These are phyloP conservation scores for Ailanthus altissimus DNA, from an alignment of 345 rosid genomes.

Conservation along the genomic window DNA sequence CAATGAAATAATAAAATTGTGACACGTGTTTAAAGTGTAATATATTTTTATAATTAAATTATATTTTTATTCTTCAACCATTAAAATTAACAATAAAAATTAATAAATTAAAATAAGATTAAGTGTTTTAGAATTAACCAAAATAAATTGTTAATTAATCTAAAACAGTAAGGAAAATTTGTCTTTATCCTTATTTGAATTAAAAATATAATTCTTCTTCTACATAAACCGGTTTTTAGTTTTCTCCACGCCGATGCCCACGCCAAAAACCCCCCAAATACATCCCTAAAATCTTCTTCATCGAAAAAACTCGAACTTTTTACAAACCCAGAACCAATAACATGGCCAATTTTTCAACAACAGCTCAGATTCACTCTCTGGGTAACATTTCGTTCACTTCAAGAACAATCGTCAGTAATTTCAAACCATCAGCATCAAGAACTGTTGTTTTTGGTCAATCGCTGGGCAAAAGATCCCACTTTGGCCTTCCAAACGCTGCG, in stretches of 20 bases:
- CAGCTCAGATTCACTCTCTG: conserved; percentile 69
- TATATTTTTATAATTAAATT: no score
- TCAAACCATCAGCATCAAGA: conserved; percentile 24
- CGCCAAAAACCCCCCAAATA: not conserved
- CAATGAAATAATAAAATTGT: no score
- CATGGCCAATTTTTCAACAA: conserved; percentile 69
- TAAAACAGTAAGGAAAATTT: no score
- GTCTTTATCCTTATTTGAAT: no score
- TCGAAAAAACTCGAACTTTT: not conserved
- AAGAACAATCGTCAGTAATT: conserved; percentile 21
- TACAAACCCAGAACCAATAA: not conserved
- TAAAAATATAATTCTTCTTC: not conserved
- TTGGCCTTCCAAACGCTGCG: conserved; percentile 37
- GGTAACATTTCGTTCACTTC: conserved; percentile 49
- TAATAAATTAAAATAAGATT: no score
- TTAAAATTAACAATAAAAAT: no score
- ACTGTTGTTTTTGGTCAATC: conserved; percentile 62
- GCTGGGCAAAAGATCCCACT: conserved; percentile 24
- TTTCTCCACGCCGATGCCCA: not conserved
- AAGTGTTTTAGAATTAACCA: no score
- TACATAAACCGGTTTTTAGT: not conserved
- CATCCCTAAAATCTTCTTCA: not conserved
- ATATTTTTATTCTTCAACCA: no score
- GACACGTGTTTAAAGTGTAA: no score
- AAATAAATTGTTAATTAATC: no score